Evolutionary conservation across 176 grass and related monocot species (phyloP).

Genomic region (Eragrostis nindensis): DNA sequence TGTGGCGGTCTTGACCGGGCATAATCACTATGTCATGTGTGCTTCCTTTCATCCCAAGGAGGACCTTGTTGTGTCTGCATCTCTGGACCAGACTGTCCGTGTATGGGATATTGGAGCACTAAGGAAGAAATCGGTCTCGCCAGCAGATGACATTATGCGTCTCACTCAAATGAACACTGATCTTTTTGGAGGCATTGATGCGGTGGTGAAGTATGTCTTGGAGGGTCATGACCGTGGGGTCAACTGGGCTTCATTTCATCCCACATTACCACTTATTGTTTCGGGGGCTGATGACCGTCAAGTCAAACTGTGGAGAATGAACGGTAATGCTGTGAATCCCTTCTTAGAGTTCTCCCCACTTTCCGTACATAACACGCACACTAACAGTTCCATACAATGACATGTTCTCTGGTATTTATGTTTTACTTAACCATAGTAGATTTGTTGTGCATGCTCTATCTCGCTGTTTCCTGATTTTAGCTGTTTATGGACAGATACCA

Average conservation of each 20-base stretch:
- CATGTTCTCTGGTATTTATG: neutral
- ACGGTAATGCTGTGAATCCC: slow-evolving; percentile 53
- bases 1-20: slow-evolving; percentile 80
- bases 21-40: slow-evolving; percentile 97
- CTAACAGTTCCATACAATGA: neutral
- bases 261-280: slow-evolving; percentile 76
- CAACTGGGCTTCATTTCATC: slow-evolving; percentile 94
- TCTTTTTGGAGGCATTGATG: slow-evolving; percentile 88
- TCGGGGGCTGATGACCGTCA: slow-evolving; percentile 92
- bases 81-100: slow-evolving; percentile 84
- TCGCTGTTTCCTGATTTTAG: slow-evolving; percentile 11
- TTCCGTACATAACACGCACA: neutral
- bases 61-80: slow-evolving; percentile 86
- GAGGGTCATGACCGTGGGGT: slow-evolving; percentile 94
- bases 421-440: neutral
- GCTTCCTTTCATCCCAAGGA: slow-evolving; percentile 94
- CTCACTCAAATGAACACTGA: slow-evolving; percentile 91
- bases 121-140: slow-evolving; percentile 75
- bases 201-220: slow-evolving; percentile 85
- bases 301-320: slow-evolving; percentile 95
- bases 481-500: slow-evolving; percentile 66
- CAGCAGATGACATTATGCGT: slow-evolving; percentile 79
- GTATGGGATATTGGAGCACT: slow-evolving; percentile 86
- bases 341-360: neutral
- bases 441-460: neutral